Evolutionary conservation across 768 basidiomycete genomes (phyloP).

Genomic region (Boletus pseudo-olivaceus): DNA sequence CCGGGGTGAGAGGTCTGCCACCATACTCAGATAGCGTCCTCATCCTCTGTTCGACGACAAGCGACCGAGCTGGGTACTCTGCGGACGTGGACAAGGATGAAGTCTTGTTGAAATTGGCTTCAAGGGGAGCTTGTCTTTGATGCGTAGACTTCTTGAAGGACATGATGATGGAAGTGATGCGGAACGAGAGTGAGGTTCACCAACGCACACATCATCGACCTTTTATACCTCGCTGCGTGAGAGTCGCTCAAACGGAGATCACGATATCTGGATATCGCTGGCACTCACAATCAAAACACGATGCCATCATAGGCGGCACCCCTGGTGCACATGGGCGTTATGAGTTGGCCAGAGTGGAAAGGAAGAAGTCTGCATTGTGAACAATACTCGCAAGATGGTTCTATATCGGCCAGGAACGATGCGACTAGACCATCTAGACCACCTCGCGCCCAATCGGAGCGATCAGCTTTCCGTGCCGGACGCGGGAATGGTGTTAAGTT

Average conservation of each 20-base stretch:
- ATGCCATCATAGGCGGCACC: not conserved
- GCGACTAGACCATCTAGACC: not conserved
- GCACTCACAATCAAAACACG: no score
- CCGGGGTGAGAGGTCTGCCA: constrained; percentile 16
- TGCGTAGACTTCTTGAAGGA: constrained; percentile 13
- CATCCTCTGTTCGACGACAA: no score
- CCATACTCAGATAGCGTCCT: not conserved
- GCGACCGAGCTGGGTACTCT: no score
- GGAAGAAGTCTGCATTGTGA: not conserved
- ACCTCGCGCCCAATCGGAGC: not conserved
- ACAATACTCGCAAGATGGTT: not conserved
- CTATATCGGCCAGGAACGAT: not conserved
- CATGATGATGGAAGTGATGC: constrained; percentile 9
- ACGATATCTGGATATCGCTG: not conserved
- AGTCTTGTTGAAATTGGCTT: no score
- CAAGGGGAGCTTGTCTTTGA: not conserved
- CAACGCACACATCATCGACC: not conserved
- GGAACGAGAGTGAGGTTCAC: not conserved
- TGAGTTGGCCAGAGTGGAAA: no score
- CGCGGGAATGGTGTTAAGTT: not conserved
- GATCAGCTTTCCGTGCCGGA: not conserved
- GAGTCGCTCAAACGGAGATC: not conserved
- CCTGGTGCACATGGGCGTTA: not conserved
- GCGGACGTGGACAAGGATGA: no score
- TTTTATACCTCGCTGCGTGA: constrained; percentile 13